A percentile compares a stretch with the other conserved stretches of the same genome.
Evolutionary conservation across 805 yeast genomes (phyloP).

Genomic region (Maudiozyma turicensis): DNA sequence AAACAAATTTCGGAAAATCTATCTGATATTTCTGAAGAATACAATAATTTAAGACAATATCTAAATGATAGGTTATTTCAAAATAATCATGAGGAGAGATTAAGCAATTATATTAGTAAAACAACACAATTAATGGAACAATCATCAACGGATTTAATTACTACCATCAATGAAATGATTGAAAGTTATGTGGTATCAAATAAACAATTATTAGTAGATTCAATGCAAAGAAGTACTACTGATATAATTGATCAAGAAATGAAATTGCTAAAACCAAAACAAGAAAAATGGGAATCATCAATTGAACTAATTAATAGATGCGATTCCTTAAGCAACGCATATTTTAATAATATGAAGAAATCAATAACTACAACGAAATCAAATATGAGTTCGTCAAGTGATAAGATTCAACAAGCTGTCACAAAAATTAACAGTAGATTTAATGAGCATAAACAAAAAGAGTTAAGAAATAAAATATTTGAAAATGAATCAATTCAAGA

Average conservation of each 20-base stretch:
- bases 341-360: conserved; percentile 11
- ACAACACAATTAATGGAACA: conserved; percentile 18
- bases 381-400: conserved; percentile 11
- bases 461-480: conserved; percentile 3
- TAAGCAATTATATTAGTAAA: conserved; percentile 18
- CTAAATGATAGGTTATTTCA: conserved; percentile 24
- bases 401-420: conserved; percentile 11
- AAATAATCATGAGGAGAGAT: conserved; percentile 19
- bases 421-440: conserved; percentile 10
- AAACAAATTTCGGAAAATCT: conserved; percentile 18
- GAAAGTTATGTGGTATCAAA: conserved; percentile 17
- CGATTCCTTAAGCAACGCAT: conserved; percentile 23
- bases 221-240: conserved; percentile 20
- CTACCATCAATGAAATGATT: conserved; percentile 15
- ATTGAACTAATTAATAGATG: conserved; percentile 25
- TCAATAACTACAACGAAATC: conserved; percentile 14
- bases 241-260: conserved; percentile 26
- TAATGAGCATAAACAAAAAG: conserved; percentile 6
- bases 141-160: conserved; percentile 16
- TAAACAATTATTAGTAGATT: conserved; percentile 16
- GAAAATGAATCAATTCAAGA: conserved; percentile 9
- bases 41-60: conserved; percentile 24
- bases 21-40: conserved; percentile 26
- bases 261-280: conserved; percentile 22
- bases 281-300: conserved; percentile 23